phyloP scores from a whole-genome alignment of 1,284 basidiomycete genomes.

The Leccinum pachyderme region DNA sequence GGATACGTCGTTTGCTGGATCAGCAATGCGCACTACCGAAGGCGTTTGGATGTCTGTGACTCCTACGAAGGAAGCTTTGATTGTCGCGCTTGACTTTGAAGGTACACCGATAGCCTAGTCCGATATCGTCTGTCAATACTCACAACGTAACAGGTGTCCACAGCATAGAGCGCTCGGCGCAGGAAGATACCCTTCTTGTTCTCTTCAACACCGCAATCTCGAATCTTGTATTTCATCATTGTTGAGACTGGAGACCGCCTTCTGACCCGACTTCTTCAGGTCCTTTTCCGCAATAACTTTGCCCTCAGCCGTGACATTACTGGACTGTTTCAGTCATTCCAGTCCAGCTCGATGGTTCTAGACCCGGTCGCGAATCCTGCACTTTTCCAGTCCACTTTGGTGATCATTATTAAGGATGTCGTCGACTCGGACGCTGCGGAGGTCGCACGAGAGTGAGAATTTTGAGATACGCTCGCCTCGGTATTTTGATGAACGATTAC shows the following conservation, averaged over 20 bases:
- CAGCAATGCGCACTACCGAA: conserved; percentile 62
- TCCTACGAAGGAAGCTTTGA: conserved; percentile 50
- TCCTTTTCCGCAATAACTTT: conserved; percentile 65
- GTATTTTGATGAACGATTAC: neutral
- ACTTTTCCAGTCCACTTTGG: conserved; percentile 56
- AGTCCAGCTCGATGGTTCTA: conserved; percentile 55
- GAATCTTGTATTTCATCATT: conserved; percentile 44
- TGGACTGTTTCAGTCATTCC: conserved; percentile 62
- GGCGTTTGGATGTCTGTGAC: conserved; percentile 70
- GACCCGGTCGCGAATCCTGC: conserved; percentile 57
- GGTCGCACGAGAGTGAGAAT: conserved; percentile 51
- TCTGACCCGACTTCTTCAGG: conserved; percentile 35
- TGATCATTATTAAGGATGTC: conserved; percentile 67
- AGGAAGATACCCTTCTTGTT: conserved; percentile 61
- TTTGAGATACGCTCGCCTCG: too few relatives aligned
- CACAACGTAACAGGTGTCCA: conserved; percentile 46
- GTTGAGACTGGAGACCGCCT: neutral
- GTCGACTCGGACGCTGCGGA: conserved; percentile 54
- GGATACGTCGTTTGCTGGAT: conserved; percentile 64
- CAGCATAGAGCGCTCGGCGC: conserved; percentile 58
- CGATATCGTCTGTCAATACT: neutral
- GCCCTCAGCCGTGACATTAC: conserved; percentile 57
- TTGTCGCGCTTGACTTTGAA: conserved; percentile 65
- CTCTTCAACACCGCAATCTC: conserved; percentile 64
- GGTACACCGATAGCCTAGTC: conserved; percentile 31